phyloP scores from a whole-genome alignment of 1,284 basidiomycete species.

The Moesziomyces antarcticus region DNA sequence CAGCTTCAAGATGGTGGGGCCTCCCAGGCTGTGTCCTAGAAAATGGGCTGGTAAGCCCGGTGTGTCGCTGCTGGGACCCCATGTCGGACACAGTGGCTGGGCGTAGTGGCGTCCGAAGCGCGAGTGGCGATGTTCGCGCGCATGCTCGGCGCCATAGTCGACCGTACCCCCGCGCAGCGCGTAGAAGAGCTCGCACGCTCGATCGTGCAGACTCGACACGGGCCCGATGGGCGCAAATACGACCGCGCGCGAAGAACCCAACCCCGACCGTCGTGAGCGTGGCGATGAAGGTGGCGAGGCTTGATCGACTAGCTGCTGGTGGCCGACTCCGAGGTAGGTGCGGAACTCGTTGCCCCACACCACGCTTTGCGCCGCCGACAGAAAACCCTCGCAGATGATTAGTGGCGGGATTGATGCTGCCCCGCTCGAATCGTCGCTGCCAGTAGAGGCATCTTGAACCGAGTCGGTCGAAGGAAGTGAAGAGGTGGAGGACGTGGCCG shows the following conservation, averaged over 20 bases:
- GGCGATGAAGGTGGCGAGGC: neutral
- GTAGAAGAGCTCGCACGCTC: constrained; percentile 75
- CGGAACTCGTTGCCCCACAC: constrained; percentile 70
- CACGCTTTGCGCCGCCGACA: constrained; percentile 70
- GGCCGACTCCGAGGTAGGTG: constrained; percentile 37
- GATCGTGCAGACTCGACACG: constrained; percentile 74
- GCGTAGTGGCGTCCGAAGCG: constrained; percentile 71
- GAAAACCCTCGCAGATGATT: constrained; percentile 74
- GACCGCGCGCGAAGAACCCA: constrained; percentile 15
- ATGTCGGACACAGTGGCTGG: constrained; percentile 71
- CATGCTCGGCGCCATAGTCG: constrained; percentile 70
- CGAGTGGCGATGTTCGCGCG: constrained; percentile 68
- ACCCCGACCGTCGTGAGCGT: constrained; percentile 4
- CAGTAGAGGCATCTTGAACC: neutral
- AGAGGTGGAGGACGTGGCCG: no score
- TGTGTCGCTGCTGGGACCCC: constrained; percentile 66
- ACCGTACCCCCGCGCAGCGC: constrained; percentile 72
- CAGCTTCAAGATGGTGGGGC: constrained; percentile 47
- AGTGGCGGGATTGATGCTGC: constrained; percentile 68
- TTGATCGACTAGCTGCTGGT: constrained; percentile 32
- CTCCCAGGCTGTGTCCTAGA: constrained; percentile 73
- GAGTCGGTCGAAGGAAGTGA: neutral
- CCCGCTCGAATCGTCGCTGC: neutral
- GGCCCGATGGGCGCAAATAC: constrained; percentile 68
- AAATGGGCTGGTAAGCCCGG: constrained; percentile 71